These are phyloP conservation scores for Zasmidium angulare DNA, from an alignment of 2,329 filamentous ascomycete genomes.

Conservation along the genomic window DNA sequence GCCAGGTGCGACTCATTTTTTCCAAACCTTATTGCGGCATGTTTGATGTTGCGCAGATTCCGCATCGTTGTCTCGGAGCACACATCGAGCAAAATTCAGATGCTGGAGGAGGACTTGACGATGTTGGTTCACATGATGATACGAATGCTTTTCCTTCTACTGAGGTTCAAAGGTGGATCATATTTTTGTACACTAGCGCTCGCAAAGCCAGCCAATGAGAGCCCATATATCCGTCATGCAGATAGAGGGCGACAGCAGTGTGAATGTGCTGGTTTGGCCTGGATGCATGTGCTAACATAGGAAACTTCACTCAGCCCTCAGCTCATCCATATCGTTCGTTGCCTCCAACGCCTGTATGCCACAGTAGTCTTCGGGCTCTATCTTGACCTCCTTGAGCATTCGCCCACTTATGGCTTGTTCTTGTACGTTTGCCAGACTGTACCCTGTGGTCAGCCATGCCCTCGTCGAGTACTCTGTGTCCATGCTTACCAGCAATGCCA, in stretches of 20 bases:
- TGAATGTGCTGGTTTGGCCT: neutral
- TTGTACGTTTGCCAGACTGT: conserved; percentile 69
- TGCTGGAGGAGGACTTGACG: neutral
- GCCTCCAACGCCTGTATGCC: conserved; percentile 1
- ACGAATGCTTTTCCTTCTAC: too few species aligned
- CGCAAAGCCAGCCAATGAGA: conserved; percentile 9
- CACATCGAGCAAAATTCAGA: neutral
- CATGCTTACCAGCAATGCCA: conserved; percentile 60
- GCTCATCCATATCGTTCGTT: conserved; percentile 14
- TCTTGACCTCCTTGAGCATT: neutral
- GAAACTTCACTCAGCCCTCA: conserved; percentile 6
- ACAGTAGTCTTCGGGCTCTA: neutral
- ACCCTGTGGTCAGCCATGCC: conserved; percentile 10
- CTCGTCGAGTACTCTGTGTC: neutral
- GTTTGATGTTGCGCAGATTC: conserved; percentile 78
- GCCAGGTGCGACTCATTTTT: conserved; percentile 63
- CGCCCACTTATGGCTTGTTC: conserved; percentile 44
- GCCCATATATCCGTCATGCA: conserved; percentile 3
- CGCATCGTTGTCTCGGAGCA: conserved; percentile 61
- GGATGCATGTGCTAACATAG: conserved; percentile 5
- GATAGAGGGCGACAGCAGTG: conserved; percentile 3
- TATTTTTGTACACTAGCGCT: neutral
- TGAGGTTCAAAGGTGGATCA: neutral
- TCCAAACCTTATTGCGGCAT: conserved; percentile 61
- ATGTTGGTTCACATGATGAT: neutral